Base-by-base conservation (phyloP, 2,329 filamentous ascomycete species). In the Zelopaecilomyces penicillatus region DNA sequence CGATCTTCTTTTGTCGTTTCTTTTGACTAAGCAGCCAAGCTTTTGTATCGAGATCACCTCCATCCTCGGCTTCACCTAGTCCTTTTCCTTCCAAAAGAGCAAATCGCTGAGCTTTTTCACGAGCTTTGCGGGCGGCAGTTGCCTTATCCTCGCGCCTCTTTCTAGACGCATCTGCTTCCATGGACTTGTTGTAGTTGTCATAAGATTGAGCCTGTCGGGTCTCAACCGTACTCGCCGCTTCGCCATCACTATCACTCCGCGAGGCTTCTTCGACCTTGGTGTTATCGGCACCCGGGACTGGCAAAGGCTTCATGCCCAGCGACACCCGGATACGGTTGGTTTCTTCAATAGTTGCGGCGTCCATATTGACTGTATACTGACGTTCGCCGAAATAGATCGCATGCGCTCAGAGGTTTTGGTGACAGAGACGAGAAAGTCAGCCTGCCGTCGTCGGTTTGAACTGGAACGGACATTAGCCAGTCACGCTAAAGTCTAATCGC, bases 1-100 rank as follows among this genome's bases (percentile, higher is more conserved):
- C 85, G 34, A 97, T 90, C 66, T 90, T 87, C 74, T 89, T 95
- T 64, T 95, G 88, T 42, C 90, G 77, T 71, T 95, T 97, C 74
- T 95, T 97, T 63, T 91, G 84, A 48, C 83, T 83, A 54, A 85
- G 79, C 48, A 98, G 65, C 93, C 93, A 98, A 2, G 85, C 74
- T 61, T 86, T 86, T 10, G 91, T 87, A 62, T 95, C 87, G 28
- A 85, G 54, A 9, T 83, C 81, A 3, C 69, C 77, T 5, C 71
- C 78, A 3, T 78, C 80, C 37, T 82, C 83, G 0, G 69, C 71
- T 32, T 97, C 93, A 39, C 86, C 93, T 3, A 98, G 69, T 1
- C 90, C 85, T 60, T 85, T 83, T 47, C 93, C 93, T 58, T 93
- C 80, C 8, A 98, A 70, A 50, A 84, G 78, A 10, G 82, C 74